Conservation (phyloP, 1,284 basidiomycete genomes). For the Cryptococcus wingfieldii region DNA sequence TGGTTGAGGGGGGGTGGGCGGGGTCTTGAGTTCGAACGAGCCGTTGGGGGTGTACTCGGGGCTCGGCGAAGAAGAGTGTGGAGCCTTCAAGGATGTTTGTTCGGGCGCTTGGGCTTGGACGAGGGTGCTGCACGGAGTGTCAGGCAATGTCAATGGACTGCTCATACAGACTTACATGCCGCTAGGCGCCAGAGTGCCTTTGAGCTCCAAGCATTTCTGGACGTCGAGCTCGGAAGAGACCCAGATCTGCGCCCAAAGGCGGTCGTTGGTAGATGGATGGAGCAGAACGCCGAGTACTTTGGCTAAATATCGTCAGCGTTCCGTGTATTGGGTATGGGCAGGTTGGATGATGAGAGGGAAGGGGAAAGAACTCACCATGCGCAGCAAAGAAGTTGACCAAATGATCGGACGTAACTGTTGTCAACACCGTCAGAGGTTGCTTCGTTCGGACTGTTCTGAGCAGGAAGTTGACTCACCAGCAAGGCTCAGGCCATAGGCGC, state of each 20-base stretch:
- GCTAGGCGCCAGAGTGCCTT: conserved; percentile 21
- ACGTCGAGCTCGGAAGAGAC: conserved; percentile 30
- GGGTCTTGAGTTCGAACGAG: conserved; percentile 5
- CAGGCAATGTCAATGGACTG: not conserved
- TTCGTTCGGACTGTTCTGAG: no score
- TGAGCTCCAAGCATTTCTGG: conserved; percentile 27
- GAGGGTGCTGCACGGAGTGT: conserved; percentile 11
- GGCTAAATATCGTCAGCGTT: conserved; percentile 12
- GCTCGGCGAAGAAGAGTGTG: not conserved
- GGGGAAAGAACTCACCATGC: conserved; percentile 18
- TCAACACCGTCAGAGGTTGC: no score
- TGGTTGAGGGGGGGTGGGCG: conserved; percentile 4
- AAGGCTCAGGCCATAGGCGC: conserved; percentile 25
- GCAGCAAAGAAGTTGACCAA: conserved; percentile 34
- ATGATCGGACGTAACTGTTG: conserved; percentile 28
- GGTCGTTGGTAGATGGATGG: conserved; percentile 14
- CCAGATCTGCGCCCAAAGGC: conserved; percentile 41
- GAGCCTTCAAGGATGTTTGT: not conserved
- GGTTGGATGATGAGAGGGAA: not conserved
- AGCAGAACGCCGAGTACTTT: conserved; percentile 28
- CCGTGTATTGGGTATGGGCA: not conserved
- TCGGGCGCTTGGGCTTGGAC: conserved; percentile 5
- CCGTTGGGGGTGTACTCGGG: not conserved
- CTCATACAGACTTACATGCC: conserved; percentile 29
- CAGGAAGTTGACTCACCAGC: conserved; percentile 6